Evolutionary conservation across 495 filamentous ascomycete genomes (phyloP), one percentile per base, ranked within the genome.

Genomic region (Pseudomonodictys pantanalensis): DNA sequence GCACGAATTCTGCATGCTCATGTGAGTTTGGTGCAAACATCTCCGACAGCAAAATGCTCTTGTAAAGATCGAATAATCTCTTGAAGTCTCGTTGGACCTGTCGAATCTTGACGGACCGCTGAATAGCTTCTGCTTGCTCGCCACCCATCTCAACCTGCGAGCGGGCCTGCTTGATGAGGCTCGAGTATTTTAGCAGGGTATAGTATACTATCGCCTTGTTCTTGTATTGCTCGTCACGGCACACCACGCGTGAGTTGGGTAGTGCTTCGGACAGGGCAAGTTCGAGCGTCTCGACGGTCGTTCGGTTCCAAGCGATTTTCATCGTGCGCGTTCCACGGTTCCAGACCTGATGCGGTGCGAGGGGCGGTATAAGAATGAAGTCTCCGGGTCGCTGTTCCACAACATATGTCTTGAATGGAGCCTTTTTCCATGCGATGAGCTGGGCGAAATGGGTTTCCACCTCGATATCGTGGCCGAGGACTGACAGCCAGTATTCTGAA

Each of bases 301-400:
- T 96, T n/a, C 93, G 79, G 72, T 98, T 98, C 93, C 93, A 98
- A 5, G 93, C 93, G 22, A 92, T 90, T 71, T 98, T 98, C 81
- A 96, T 88, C 0, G 92, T 98, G 35, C 90, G 78, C 10, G 91
- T 95, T 7, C 93, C 93, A 45, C 93, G 84, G 67, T 98, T 98
- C 93, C 93, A 98, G 22, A 98, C 93, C 68, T 98, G 93, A 68
- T 98, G 93, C 0, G 92, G 91, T n/a, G 92, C 92, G 6, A 97
- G 75, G 6, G 93, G 91, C n/a, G 93, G 93, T 18, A 98, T 86
- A 0, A 98, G 80, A 48, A 98, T 91, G 68, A 97, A 92, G 69
- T 98, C 93, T 7, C 93, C 93, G n/a, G 85, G 81, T 50, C 78
- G 87, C 69, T 98, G 93, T 67, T 98, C 90, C 26, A 96, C 90